A percentile compares a stretch with the other conserved stretches of the same genome.
Conservation (phyloP, 2,329 filamentous ascomycete genomes). For the Phialophora chinensis region DNA sequence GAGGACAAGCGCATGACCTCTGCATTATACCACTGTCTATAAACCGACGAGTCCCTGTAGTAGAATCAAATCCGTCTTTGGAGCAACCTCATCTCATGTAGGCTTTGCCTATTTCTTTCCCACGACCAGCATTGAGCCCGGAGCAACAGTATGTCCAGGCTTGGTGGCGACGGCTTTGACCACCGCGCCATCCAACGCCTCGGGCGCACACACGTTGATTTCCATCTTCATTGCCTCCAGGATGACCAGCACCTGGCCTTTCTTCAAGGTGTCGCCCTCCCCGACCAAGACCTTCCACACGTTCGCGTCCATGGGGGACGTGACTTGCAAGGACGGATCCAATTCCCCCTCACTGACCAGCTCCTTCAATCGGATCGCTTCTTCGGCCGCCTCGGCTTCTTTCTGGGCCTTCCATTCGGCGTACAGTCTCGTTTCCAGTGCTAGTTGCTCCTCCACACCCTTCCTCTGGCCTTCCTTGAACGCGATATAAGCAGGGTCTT, state of each 20-base stretch:
- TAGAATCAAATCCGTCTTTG: background rate
- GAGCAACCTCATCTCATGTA: background rate
- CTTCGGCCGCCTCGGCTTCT: constrained; percentile 43
- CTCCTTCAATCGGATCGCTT: background rate
- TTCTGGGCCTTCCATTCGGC: constrained; percentile 41
- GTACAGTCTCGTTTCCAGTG: constrained; percentile 1
- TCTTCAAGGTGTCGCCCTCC: constrained; percentile 49
- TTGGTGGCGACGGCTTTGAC: background rate
- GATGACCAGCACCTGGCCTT: constrained; percentile 44
- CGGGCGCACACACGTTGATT: constrained; percentile 48
- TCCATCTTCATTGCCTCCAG: constrained; percentile 66
- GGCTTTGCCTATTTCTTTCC: background rate
- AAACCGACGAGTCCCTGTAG: background rate
- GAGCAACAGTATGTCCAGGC: background rate
- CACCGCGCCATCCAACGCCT: background rate
- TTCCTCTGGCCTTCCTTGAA: background rate
- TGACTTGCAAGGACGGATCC: constrained; percentile 38
- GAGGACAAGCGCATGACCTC: background rate
- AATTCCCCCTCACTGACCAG: background rate
- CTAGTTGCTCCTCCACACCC: background rate
- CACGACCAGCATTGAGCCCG: background rate
- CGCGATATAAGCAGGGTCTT: background rate
- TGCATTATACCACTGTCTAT: background rate
- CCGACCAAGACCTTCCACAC: constrained; percentile 59
- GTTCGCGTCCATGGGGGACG: constrained; percentile 55